A percentile compares a stretch with the other conserved stretches of the same genome.
These are phyloP conservation scores for Chytridiales sp. DNA, from an alignment of 371 early-diverging fungal species.

Conservation along the genomic window DNA sequence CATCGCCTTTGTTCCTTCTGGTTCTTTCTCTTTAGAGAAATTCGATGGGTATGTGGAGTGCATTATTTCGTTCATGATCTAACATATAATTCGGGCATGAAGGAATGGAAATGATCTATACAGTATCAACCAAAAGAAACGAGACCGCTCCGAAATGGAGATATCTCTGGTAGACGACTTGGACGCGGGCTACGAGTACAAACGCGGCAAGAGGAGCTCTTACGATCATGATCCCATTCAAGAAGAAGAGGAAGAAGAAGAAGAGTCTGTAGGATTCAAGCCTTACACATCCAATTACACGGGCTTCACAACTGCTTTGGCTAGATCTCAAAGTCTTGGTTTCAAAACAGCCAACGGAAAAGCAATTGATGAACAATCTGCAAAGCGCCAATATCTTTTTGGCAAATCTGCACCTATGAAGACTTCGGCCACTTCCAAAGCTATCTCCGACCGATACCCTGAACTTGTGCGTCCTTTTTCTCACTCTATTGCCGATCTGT, in stretches of 20 bases:
- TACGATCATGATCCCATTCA: constrained; percentile 9
- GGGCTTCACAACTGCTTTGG: background rate
- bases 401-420: constrained; percentile 8
- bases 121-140: constrained; percentile 1
- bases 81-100: constrained; percentile 3
- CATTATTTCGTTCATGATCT: background rate
- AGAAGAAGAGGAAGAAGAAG: constrained; percentile 10
- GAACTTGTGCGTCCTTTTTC: constrained; percentile 10
- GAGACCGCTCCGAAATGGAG: constrained; percentile 11
- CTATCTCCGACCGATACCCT: constrained; percentile 15
- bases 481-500: constrained; percentile 27
- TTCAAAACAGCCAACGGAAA: constrained; percentile 30
- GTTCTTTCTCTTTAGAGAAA: background rate
- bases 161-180: constrained; percentile 30
- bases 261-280: constrained; percentile 5
- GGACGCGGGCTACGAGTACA: constrained; percentile 9
- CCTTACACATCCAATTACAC: background rate
- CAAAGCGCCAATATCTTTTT: constrained; percentile 10
- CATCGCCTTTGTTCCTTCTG: background rate
- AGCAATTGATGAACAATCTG: background rate
- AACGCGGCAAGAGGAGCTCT: background rate
- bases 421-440: background rate
- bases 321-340: background rate
- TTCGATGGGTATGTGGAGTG: background rate
- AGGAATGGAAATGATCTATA: constrained; percentile 16